A percentile compares a stretch with the other conserved stretches of the same genome.
Evolutionary conservation across 1,284 basidiomycete species (phyloP).

Genomic region (Phlebopus sp.): DNA sequence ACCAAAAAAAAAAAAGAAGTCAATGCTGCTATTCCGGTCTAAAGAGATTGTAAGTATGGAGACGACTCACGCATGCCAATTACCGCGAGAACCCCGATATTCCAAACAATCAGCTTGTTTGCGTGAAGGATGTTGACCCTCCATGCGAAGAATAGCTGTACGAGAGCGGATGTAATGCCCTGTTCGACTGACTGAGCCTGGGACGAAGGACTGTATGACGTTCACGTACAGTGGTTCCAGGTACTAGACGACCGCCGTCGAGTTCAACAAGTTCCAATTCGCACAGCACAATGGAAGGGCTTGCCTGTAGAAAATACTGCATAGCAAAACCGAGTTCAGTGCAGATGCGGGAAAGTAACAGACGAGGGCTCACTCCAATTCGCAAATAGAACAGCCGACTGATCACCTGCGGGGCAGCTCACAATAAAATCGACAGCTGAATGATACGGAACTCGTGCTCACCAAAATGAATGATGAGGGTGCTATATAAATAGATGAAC

Average conservation of each 20-base stretch:
- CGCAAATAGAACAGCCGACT: slow-evolving; percentile 8
- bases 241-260: slow-evolving; percentile 12
- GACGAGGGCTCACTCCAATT: slow-evolving; percentile 18
- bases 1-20: too few species aligned
- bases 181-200: slow-evolving; percentile 10
- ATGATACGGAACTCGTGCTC: slow-evolving; percentile 2
- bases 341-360: not conserved
- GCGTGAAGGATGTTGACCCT: slow-evolving; percentile 38
- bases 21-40: not conserved
- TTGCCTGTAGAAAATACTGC: slow-evolving; percentile 24
- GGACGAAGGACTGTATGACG: not conserved
- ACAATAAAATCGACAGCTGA: not conserved
- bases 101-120: slow-evolving; percentile 24
- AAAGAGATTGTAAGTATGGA: not conserved
- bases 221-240: slow-evolving; percentile 21
- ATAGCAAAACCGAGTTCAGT: not conserved
- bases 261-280: not conserved
- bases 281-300: not conserved
- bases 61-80: slow-evolving; percentile 19
- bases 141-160: slow-evolving; percentile 45
- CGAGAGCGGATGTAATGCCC: slow-evolving; percentile 38
- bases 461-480: slow-evolving; percentile 39
- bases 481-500: slow-evolving; percentile 37
- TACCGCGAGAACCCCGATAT: slow-evolving; percentile 30
- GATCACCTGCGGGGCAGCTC: slow-evolving; percentile 12